Evolutionary conservation across 192 early-diverging fungal species (phyloP).

Genomic region (Diversispora epigaea): DNA sequence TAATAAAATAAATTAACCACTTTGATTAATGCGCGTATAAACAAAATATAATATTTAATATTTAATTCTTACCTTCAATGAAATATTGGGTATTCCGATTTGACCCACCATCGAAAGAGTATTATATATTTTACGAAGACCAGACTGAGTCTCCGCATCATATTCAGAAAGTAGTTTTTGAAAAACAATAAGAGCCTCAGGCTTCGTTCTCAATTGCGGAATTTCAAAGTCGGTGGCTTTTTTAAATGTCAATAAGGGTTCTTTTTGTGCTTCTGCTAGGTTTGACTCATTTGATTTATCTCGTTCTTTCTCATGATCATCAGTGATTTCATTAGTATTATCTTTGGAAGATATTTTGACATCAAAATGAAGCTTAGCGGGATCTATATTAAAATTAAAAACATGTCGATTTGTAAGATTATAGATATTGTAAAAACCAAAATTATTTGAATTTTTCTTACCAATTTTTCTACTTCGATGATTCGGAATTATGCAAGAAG

Average conservation of each 20-base stretch:
- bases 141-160: neutral
- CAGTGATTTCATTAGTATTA: neutral
- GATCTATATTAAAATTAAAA: neutral
- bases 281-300: no score
- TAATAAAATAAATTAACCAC: neutral
- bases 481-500: conserved; percentile 9
- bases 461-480: conserved; percentile 33
- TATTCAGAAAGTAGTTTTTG: neutral
- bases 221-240: no score
- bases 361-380: conserved; percentile 1
- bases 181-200: neutral
- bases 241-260: no score
- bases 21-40: no score
- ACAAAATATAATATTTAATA: neutral
- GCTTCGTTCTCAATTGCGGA: neutral
- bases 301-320: no score
- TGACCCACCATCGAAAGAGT: neutral
- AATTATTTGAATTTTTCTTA: neutral
- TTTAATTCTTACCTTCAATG: conserved; percentile 21
- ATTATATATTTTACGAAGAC: neutral
- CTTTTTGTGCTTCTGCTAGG: no score
- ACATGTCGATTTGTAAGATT: neutral
- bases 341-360: neutral
- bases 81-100: neutral
- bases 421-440: neutral